These are phyloP conservation scores for Fusarium nisikadoi DNA, from an alignment of 2,329 filamentous ascomycete species.

Conservation along the genomic window DNA sequence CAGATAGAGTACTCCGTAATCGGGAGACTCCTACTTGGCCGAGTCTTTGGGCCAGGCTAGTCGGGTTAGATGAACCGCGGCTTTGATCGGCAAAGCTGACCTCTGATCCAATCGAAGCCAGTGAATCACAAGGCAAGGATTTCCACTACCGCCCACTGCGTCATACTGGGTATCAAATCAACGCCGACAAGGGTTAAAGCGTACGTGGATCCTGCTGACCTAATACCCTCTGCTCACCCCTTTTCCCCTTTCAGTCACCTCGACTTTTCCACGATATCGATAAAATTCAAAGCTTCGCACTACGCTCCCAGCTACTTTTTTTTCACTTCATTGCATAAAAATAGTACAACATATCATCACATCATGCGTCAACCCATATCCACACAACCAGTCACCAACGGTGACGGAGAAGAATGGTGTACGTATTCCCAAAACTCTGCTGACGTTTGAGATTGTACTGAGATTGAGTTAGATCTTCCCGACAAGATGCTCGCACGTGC, in stretches of 20 bases:
- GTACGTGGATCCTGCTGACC: slow-evolving; percentile 17
- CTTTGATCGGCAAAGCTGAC: background rate
- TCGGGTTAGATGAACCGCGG: background rate
- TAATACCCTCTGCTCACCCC: slow-evolving; percentile 19
- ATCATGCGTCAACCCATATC: slow-evolving; percentile 24
- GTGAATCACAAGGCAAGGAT: background rate
- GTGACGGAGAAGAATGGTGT: slow-evolving; percentile 31
- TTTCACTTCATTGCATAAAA: background rate
- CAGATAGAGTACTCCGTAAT: background rate
- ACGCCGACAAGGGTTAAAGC: background rate
- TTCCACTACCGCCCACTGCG: background rate
- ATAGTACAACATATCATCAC: background rate
- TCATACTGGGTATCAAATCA: background rate
- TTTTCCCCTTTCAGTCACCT: slow-evolving; percentile 34
- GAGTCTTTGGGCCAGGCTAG: background rate
- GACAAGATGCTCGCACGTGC: slow-evolving; percentile 37
- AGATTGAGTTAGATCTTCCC: slow-evolving; percentile 24
- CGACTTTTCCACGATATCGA: slow-evolving; percentile 2
- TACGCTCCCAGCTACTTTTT: background rate
- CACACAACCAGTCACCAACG: background rate
- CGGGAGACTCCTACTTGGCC: background rate
- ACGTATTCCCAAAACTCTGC: slow-evolving; percentile 1
- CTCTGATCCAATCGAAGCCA: background rate
- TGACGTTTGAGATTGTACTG: background rate
- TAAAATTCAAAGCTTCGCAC: slow-evolving; percentile 6